Evolutionary conservation across 805 yeast genomes (phyloP), one percentile per base, ranked within the genome.

Genomic region (Yarrowia sp.): DNA sequence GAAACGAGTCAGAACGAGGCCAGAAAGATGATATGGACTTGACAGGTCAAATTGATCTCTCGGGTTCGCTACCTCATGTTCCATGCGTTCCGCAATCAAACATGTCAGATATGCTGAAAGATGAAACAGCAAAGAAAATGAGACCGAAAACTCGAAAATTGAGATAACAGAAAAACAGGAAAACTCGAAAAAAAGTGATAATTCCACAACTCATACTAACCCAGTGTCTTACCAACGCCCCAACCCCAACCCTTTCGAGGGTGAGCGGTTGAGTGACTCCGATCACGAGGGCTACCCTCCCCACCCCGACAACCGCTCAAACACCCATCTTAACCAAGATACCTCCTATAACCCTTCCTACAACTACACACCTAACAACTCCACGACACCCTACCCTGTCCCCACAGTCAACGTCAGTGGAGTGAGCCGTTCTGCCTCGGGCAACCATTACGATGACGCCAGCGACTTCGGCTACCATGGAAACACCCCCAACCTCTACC

Each of bases 151-250:
- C n/a, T n/a, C n/a, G n/a, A n/a, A n/a, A n/a, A n/a, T n/a, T n/a
- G n/a, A n/a, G n/a, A n/a, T n/a, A n/a, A n/a, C n/a, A n/a, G n/a
- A n/a, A n/a, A n/a, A n/a, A n/a, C n/a, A n/a, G n/a, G n/a, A n/a
- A n/a, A n/a, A n/a, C n/a, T n/a, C n/a, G n/a, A n/a, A n/a, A n/a
- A n/a, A n/a, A n/a, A n/a, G n/a, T n/a, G n/a, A n/a, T n/a, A n/a
- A n/a, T n/a, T n/a, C n/a, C n/a, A n/a, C n/a, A n/a, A n/a, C n/a
- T n/a, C n/a, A n/a, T n/a, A n/a, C 58, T 51, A 51, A 51, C 43
- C 3, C 59, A 35, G 43, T 51, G 59, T 51, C 59, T 1, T 51
- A 51, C 43, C 59, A 51, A 26, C 41, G 38, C 59, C 59, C 59
- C 21, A 43, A 43, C 48, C 43, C 38, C 38, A 51, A 51, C 32